These are phyloP conservation scores for Medicago arabica DNA, from an alignment of 306 rosid genomes.

Conservation along the genomic window DNA sequence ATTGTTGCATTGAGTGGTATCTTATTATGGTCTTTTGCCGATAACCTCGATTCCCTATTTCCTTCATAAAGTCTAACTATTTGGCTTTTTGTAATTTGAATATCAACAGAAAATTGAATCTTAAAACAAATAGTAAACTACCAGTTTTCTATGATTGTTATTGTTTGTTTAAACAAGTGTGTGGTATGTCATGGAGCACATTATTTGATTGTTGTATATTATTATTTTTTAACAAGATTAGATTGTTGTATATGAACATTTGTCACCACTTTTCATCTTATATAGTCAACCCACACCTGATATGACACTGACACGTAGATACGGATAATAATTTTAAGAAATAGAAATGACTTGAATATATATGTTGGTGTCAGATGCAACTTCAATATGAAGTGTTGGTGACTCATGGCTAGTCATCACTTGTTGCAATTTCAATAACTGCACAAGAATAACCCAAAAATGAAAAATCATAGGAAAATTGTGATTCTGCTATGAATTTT, in stretches of 20 bases:
- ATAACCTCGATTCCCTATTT: background rate
- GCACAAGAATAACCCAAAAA: background rate
- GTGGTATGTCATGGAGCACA: background rate
- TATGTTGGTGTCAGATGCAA: background rate
- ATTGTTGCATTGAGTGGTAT: slow-evolving; percentile 2
- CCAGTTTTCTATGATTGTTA: slow-evolving; percentile 12
- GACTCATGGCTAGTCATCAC: background rate
- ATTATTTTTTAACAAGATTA: too few relatives aligned
- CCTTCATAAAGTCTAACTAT: slow-evolving; percentile 1
- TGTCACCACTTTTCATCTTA: slow-evolving; percentile 39
- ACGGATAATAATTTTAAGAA: too few relatives aligned
- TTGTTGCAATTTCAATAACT: background rate
- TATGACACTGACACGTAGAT: too few relatives aligned
- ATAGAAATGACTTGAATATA: too few relatives aligned
- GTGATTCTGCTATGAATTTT: slow-evolving; percentile 7
- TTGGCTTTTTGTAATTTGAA: background rate
- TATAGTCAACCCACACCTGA: background rate
- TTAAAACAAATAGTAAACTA: too few relatives aligned
- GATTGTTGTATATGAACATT: background rate
- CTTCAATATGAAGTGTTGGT: background rate
- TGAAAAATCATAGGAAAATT: background rate
- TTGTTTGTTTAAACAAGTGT: slow-evolving; percentile 27
- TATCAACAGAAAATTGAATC: background rate
- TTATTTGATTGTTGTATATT: slow-evolving; percentile 23
- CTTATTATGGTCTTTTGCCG: background rate